Evolutionary conservation across 1,139 yeast genomes (phyloP), one percentile per base, ranked within the genome.

Genomic region (Saccharomyces hybrid): DNA sequence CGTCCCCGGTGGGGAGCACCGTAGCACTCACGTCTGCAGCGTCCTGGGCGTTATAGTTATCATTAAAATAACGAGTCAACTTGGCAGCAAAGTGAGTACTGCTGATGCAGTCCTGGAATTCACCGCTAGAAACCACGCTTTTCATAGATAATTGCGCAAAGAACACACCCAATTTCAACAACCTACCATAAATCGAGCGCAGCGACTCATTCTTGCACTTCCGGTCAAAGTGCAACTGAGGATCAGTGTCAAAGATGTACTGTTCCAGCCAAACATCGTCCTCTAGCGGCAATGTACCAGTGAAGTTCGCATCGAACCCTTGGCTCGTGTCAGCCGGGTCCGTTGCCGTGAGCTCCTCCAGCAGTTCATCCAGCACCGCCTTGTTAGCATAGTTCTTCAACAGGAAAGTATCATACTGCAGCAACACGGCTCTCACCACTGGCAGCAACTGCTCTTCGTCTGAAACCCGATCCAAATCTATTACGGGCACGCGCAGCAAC

Each of bases 371-470:
- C 25, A 68, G 47, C 1, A 52, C 52, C 2, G 54, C 58, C 48
- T 57, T 57, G 47, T 66, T 63, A 7, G 71, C 70, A 52, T 63
- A 67, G 53, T 68, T 67, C 50, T 62, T 61, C 58, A 68, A 52
- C 34, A 68, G 52, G 49, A 68, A 66, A 4, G 66, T 61, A 52
- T 68, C 70, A 49, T 60, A 51, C 23, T 54, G 47, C 31, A 55
- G 41, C 46, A 68, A 51, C 14, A 66, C 60, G 5, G 54, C 50
- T 49, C 57, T 60, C 23, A 67, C 58, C n/a, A 61, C 53, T 6
- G 64, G 64, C 14, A 60, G 46, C 42, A 67, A 54, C 16, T 62
- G 61, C 3, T 56, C 55, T 48, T 46, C 53, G 5, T 67, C 70
- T 3, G 58, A 47, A 5, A 67, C 57, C 25, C 52, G 44, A 47